A percentile compares a stretch with the other conserved stretches of the same genome.
Evolutionary conservation across 1,284 basidiomycete species (phyloP).

Genomic region (Cerrena zonata): DNA sequence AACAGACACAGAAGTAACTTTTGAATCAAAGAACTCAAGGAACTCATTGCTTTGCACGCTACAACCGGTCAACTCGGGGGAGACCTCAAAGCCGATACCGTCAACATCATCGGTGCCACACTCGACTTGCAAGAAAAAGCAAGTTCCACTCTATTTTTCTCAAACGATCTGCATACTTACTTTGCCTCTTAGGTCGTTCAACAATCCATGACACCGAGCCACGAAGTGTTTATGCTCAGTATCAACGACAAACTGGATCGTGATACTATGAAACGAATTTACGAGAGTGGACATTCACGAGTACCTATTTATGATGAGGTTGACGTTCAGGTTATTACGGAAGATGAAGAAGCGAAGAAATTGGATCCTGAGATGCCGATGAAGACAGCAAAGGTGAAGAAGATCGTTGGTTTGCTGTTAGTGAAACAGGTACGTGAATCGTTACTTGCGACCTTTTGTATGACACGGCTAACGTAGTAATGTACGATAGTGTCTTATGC

Average conservation of each 20-base stretch:
- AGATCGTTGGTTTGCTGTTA: conserved; percentile 74
- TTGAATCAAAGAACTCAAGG: conserved; percentile 48
- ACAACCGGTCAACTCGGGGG: conserved; percentile 51
- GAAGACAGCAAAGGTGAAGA: conserved; percentile 50
- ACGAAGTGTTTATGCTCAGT: conserved; percentile 74
- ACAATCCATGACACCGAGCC: conserved; percentile 76
- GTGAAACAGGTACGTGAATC: conserved; percentile 63
- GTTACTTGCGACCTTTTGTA: neutral
- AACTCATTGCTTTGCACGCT: conserved; percentile 66
- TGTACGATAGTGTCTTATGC: conserved; percentile 55
- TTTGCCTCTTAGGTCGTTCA: conserved; percentile 13
- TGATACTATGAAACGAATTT: conserved; percentile 66
- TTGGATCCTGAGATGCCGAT: conserved; percentile 9
- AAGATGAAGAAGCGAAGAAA: conserved; percentile 6
- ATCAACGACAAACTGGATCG: conserved; percentile 76
- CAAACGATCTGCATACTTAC: neutral
- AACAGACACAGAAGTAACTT: too few relatives aligned
- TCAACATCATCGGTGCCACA: conserved; percentile 72
- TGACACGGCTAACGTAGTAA: too few relatives aligned
- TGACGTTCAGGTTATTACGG: conserved; percentile 39
- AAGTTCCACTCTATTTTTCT: too few relatives aligned
- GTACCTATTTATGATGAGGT: conserved; percentile 70
- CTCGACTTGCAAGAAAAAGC: conserved; percentile 65
- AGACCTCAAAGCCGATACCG: conserved; percentile 65
- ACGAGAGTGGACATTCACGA: conserved; percentile 73